Evolutionary conservation across 2,329 filamentous ascomycete species (phyloP), one percentile per base, ranked within the genome.

Genomic region (Venturia asperata): DNA sequence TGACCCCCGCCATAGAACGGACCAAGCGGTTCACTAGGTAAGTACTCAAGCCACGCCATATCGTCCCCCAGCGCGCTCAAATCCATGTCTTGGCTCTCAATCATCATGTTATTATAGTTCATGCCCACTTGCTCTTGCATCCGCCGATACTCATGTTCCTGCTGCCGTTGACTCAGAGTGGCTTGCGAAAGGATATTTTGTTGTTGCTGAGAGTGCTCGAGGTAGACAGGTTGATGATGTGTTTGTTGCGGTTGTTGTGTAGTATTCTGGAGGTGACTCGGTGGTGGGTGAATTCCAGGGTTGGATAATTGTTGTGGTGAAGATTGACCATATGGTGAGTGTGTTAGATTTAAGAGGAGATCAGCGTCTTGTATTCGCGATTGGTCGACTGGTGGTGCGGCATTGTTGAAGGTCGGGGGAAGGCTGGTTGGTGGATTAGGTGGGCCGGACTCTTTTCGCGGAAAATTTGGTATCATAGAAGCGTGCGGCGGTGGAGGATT

Each of bases 51-150:
- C 87, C 89, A 92, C 80, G 89, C 85, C 75, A 90, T 83, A 55
- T 90, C 87, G 19, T 85, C 83, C 1, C 85, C 86, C 21, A 92
- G 76, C 5, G 84, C 78, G 30, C 83, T 85, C 80, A 92, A 88
- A 68, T 92, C 88, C 42, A 93, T 85, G 68, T 92, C 88, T 68
- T 90, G 88, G 67, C 85, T 88, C 72, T 91, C 86, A 68, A 92
- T 90, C 67, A 89, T 86, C 76, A 92, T 87, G 66, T 80, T 77
- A 5, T 77, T 76, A 60, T 80, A 74, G 52, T 72, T 72, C 39
- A 62, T 13, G 69, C 66, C 60, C 34, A 27, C 5, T 30, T 27
- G 42, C 64, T 52, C 61, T 41, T 58, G 52, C 30, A 58, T 58
- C 52, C 52, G n/a, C 5, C 37, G 52, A 42, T 58, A 21, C 11